Percentiles rank a stretch among this genome's conserved stretches.
Conservation (phyloP, 2,329 filamentous ascomycete species). For the Aspergillus felis region DNA sequence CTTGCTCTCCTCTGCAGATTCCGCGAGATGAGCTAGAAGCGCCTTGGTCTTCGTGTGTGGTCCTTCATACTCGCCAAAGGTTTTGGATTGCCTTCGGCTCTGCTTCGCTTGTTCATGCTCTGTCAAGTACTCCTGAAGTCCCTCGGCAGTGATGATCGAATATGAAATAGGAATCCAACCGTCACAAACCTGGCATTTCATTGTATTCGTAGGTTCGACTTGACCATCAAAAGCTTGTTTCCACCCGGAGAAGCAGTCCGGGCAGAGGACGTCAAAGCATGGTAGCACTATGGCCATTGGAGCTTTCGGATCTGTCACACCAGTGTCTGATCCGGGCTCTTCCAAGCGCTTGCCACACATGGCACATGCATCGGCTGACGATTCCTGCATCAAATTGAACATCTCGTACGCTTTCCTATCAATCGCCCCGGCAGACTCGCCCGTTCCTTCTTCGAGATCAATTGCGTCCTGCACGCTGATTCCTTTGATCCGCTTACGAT, state of each 20-base stretch:
- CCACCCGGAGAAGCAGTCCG: slow-evolving; percentile 63
- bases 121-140: slow-evolving; percentile 48
- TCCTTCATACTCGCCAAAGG: slow-evolving; percentile 67
- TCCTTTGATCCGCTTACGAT: slow-evolving; percentile 74
- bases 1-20: slow-evolving; percentile 56
- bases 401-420: slow-evolving; percentile 78
- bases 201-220: slow-evolving; percentile 41
- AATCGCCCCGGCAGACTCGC: slow-evolving; percentile 54
- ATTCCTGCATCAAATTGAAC: slow-evolving; percentile 78
- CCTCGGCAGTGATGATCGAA: slow-evolving; percentile 63
- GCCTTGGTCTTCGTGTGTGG: slow-evolving; percentile 91
- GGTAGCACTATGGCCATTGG: slow-evolving; percentile 71
- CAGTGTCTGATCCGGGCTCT: slow-evolving; percentile 50
- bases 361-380: slow-evolving; percentile 69
- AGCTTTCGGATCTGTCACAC: slow-evolving; percentile 47
- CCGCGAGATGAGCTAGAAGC: slow-evolving; percentile 69
- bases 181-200: slow-evolving; percentile 65
- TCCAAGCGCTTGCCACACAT: slow-evolving; percentile 64
- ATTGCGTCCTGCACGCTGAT: slow-evolving; percentile 82
- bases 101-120: slow-evolving; percentile 54
- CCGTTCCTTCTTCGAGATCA: slow-evolving; percentile 76
- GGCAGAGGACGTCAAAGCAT: slow-evolving; percentile 83
- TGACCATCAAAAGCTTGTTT: slow-evolving; percentile 49
- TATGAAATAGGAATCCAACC: slow-evolving; percentile 60
- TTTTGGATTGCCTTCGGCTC: slow-evolving; percentile 55